Percentiles rank a stretch among this genome's conserved stretches.
These are phyloP conservation scores for Citrullus amarus DNA, from an alignment of 306 rosid genomes.

Conservation along the genomic window DNA sequence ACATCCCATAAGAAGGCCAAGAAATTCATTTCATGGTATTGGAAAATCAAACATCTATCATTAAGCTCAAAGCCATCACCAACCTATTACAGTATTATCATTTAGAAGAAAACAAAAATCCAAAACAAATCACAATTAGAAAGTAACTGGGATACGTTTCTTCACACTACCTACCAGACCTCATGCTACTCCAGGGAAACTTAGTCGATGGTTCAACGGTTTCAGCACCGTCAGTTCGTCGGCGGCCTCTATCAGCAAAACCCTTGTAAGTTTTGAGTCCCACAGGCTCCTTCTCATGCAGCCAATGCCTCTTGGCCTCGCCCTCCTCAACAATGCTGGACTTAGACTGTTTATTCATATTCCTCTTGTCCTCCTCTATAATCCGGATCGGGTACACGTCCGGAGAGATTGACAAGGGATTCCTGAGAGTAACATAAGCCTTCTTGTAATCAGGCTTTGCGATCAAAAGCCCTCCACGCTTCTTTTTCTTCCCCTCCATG, in stretches of 20 bases:
- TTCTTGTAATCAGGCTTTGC: slow-evolving; percentile 81
- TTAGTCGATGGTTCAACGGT: slow-evolving; percentile 18
- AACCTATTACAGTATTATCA: neutral
- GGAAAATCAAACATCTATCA: neutral
- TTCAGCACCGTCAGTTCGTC: slow-evolving; percentile 5
- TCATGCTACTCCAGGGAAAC: slow-evolving; percentile 80
- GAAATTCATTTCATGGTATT: neutral
- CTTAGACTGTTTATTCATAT: slow-evolving; percentile 32
- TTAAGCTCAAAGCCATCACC: neutral
- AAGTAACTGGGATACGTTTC: neutral
- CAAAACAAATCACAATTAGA: neutral
- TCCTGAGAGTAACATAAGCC: slow-evolving; percentile 66
- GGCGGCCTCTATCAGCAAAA: slow-evolving; percentile 13
- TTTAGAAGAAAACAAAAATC: neutral
- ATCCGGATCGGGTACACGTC: slow-evolving; percentile 35
- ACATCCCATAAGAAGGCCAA: neutral
- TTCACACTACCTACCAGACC: slow-evolving; percentile 32
- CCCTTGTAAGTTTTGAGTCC: slow-evolving; percentile 11
- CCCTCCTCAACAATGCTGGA: slow-evolving; percentile 43
- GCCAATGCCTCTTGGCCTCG: slow-evolving; percentile 57
- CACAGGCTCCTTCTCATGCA: slow-evolving; percentile 23
- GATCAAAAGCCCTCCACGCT: slow-evolving; percentile 37
- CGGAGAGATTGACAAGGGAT: slow-evolving; percentile 39
- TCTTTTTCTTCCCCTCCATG: slow-evolving; percentile 79
- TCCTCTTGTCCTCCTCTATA: slow-evolving; percentile 30